Base-by-base conservation (phyloP, 495 filamentous ascomycete species). In the Trichoderma gamsii region DNA sequence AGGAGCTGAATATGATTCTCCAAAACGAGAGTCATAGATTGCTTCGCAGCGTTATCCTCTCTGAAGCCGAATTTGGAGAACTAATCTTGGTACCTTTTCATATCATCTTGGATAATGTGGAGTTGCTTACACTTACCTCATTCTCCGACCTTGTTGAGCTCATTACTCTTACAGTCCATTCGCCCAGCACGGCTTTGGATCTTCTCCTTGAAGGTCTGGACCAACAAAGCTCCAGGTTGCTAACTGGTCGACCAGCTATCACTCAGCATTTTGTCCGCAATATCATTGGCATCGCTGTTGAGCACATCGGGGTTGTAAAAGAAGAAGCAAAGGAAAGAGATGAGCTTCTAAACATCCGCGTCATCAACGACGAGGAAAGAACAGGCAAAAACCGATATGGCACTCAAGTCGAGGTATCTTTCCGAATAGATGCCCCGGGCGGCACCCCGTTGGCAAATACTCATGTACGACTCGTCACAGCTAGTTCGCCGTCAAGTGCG, bases 241-340 rank as follows among this genome's bases (percentile, higher is more conserved):
- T 84, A 1, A 41, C 74, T 12, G 78, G 71, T n/a, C 68, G 76
- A 0, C 75, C 74, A 4, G 63, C 66, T 3, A 65, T 76, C 4
- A 70, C 77, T 1, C 67, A 72, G 8, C 73, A 78, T 66, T 78
- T 80, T 67, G 73, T 78, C 1, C 70, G 69, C 44, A 79, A 79
- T 66, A 41, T 76, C 4, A 77, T 81, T 51, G 82, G 78, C 3
- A 80, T 84, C 43, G 80, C 82, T 11, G 61, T 84, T 4, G 82
- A 85, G 46, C 81, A 84, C 66, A 76, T 81, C n/a, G 80, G 80
- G 43, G 82, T 82, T 65, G 77, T 75, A 9, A 68, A 71, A 1
- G 78, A 79, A 49, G 65, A 76, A 41, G 68, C 69, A 11, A 73
- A 74, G 46, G 69, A 66, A 16, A 72, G 76, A 49, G 71, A 72